These are phyloP conservation scores for Sphagnum contortum DNA, from an alignment of 225 moss, liverwort and hornwort genomes.

Conservation along the genomic window DNA sequence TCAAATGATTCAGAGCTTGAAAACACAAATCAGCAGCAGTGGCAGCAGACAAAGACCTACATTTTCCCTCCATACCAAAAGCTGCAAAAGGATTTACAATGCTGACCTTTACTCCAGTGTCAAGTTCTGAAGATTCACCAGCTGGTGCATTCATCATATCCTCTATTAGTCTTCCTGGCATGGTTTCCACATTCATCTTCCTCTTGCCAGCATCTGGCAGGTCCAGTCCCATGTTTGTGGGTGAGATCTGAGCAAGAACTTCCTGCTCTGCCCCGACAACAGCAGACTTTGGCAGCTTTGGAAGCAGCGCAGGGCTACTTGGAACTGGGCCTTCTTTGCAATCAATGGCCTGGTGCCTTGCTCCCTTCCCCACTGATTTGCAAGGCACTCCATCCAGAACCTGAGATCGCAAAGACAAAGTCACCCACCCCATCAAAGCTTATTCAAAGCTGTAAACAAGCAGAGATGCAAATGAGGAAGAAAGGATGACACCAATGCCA, in stretches of 20 bases:
- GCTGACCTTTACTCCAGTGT: conserved; percentile 75
- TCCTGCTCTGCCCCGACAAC: conserved; percentile 15
- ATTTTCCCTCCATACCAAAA: neutral
- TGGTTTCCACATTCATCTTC: conserved; percentile 51
- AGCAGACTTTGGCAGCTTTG: conserved; percentile 62
- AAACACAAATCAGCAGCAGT: neutral
- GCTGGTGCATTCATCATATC: conserved; percentile 7
- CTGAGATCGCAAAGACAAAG: neutral
- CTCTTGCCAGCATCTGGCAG: conserved; percentile 33
- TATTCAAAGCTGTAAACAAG: neutral
- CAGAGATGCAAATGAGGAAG: neutral
- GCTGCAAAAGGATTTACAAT: neutral
- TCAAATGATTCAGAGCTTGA: neutral
- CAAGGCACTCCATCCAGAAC: conserved; percentile 22
- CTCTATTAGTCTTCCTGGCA: conserved; percentile 14
- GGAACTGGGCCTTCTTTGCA: conserved; percentile 15
- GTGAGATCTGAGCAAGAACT: neutral
- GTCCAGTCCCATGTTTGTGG: conserved; percentile 15
- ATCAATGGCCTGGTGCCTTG: conserved; percentile 20
- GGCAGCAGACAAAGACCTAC: neutral
- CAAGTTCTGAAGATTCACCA: conserved; percentile 21
- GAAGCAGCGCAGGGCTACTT: conserved; percentile 45
- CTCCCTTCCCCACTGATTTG: conserved; percentile 33
- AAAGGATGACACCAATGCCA: neutral
- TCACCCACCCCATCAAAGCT: neutral